These are phyloP conservation scores for Sordaria brevicollis DNA, from an alignment of 495 filamentous ascomycete genomes.

Conservation along the genomic window DNA sequence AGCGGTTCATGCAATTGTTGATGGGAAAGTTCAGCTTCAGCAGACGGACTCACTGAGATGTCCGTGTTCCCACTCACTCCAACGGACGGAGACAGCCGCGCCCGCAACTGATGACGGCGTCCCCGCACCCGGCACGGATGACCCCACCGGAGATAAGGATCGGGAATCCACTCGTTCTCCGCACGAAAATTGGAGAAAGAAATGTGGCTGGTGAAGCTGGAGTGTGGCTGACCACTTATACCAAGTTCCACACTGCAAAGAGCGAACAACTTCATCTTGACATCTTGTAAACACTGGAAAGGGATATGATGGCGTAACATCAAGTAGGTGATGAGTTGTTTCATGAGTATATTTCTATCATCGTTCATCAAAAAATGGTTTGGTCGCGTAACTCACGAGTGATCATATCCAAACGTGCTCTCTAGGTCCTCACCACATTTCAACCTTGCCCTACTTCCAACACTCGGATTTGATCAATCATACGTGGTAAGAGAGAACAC, in stretches of 20 bases:
- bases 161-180: background rate
- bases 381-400: background rate
- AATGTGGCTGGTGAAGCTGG: background rate
- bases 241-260: background rate
- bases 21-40: background rate
- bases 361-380: no score
- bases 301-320: background rate
- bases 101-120: background rate
- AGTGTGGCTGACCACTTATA: background rate
- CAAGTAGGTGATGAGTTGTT: no score
- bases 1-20: background rate
- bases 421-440: background rate
- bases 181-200: background rate
- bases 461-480: background rate
- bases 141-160: background rate
- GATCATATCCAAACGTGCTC: background rate
- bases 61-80: background rate
- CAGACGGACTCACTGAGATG: background rate
- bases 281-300: background rate
- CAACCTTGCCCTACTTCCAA: background rate
- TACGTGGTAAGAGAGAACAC: background rate
- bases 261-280: background rate
- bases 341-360: background rate
- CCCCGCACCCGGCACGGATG: background rate
- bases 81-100: background rate